phyloP scores from a whole-genome alignment of 305 asterid genomes.

The Euphrasia arctica region DNA sequence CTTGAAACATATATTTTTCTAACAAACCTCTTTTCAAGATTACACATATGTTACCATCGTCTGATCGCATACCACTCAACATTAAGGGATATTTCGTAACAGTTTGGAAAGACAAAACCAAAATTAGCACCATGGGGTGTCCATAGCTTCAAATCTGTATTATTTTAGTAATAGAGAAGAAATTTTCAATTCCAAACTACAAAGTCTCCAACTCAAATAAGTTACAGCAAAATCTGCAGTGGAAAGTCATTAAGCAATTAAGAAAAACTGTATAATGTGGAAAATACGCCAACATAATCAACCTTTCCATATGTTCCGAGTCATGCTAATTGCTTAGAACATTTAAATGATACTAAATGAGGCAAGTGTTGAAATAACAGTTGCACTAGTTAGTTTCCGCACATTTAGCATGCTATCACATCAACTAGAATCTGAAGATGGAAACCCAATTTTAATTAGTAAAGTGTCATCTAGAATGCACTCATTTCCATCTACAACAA shows the following conservation, averaged over 20 bases:
- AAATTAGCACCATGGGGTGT: background rate
- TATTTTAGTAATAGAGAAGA: background rate
- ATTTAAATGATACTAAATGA: conserved; percentile 9
- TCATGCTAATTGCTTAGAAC: background rate
- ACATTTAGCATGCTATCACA: background rate
- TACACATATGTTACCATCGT: background rate
- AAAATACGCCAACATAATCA: background rate
- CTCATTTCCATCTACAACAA: background rate
- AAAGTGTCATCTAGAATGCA: background rate
- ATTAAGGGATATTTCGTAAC: background rate
- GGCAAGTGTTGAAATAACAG: background rate
- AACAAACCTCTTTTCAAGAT: background rate
- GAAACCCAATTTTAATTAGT: background rate
- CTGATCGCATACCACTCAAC: background rate
- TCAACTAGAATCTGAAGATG: background rate
- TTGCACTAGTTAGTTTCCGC: background rate
- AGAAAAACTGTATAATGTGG: background rate
- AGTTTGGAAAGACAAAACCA: background rate
- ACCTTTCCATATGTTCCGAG: background rate
- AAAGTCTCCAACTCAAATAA: conserved; percentile 4
- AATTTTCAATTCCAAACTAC: background rate
- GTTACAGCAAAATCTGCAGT: background rate
- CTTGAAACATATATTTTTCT: background rate
- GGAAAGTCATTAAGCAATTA: background rate
- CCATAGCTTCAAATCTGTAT: background rate